Conservation (phyloP, 148 eudicot genomes). For the Persicaria tinctoria region DNA sequence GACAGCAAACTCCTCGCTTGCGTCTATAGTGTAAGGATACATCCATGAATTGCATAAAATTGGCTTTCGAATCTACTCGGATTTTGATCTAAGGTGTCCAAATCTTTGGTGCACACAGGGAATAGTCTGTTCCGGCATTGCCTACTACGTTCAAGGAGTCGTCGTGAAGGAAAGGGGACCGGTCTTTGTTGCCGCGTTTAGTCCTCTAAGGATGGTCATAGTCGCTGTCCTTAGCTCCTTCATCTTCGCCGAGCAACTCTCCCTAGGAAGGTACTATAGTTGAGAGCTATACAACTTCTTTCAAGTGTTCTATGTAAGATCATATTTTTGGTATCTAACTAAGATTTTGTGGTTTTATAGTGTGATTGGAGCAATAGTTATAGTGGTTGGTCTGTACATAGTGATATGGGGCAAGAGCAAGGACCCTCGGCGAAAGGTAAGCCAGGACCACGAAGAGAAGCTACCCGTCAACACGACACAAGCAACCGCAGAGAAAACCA, state of each 20-base stretch:
- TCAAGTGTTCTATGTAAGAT: not conserved
- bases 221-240: conserved; percentile 61
- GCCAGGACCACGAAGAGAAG: too few relatives aligned
- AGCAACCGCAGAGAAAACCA: too few relatives aligned
- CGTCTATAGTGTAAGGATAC: conserved; percentile 49
- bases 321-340: not conserved
- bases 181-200: conserved; percentile 72
- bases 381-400: not conserved
- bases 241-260: conserved; percentile 47
- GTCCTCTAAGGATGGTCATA: conserved; percentile 64
- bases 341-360: not conserved
- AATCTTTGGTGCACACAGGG: conserved; percentile 33
- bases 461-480: too few relatives aligned
- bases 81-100: not conserved
- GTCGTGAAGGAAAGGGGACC: conserved; percentile 72
- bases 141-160: conserved; percentile 50
- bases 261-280: conserved; percentile 48
- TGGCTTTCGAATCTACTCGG: too few relatives aligned
- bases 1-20: conserved; percentile 52
- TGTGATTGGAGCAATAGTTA: not conserved
- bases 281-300: too few relatives aligned
- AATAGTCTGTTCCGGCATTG: conserved; percentile 53
- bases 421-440: not conserved
- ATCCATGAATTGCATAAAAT: too few relatives aligned
- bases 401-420: conserved; percentile 4